Evolutionary conservation across 257 asterid species (phyloP), one percentile per base, ranked within the genome.

Genomic region (Thymus mandschuricus): DNA sequence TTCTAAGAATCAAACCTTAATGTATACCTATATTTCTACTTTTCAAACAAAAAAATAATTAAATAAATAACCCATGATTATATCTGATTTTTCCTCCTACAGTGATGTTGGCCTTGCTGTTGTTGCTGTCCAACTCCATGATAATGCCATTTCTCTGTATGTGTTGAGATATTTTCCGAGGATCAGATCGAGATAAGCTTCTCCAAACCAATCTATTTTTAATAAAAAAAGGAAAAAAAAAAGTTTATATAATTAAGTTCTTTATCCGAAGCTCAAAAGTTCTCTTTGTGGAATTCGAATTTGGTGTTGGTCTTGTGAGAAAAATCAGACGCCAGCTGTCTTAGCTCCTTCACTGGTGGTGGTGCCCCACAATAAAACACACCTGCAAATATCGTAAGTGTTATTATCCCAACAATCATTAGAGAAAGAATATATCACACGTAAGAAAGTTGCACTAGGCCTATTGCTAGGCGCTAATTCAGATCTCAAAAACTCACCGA

Each of bases 341-440:
- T 78, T 43, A 87, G 69, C 71, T 76, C 87, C 46, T 85, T 83
- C 65, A 83, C 89, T 4, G 83, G 84, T 57, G 83, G 82, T 63
- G 91, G 91, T 13, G 91, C 85, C 69, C 94, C 94, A 64, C 94
- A 85, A 66, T 87, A 87, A 72, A 87, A 87, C 43, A 87, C 91
- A n/a, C 94, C 93, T 87, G 87, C 86, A 78, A 60, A 43, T 41
- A 10, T 65, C 49, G 6, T 38, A 38, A 38, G 44, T 38, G 21
- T 21, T 21, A 34, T 34, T 4, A 34, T 4, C 38, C 38, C 38
- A 35, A 56, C 60, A 56, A 9, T 57, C 30, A 29, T 57, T 7
- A 12, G 10, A 31, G 1, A 5, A 31, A 12, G 30, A 3, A 9
- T 5, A 63, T 63, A 28, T 63, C 54, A 27, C 27, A 63, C 68